phyloP scores from a whole-genome alignment of 176 grass and related monocot species.

The Oryza brachyantha region DNA sequence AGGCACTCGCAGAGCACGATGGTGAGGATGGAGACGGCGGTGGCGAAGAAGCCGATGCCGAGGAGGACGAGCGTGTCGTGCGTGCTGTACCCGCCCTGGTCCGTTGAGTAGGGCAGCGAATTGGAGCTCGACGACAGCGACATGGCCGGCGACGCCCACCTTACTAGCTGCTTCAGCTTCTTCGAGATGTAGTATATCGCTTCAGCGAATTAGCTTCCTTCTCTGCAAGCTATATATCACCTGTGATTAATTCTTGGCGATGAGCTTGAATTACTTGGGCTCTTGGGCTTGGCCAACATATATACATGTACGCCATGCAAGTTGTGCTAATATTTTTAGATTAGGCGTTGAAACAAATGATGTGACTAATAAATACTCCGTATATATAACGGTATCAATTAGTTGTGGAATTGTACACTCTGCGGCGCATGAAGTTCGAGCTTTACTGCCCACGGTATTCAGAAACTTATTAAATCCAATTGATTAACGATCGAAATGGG shows the following conservation, averaged over 20 bases:
- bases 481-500: background rate
- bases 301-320: background rate
- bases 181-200: background rate
- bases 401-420: background rate
- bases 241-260: conserved; percentile 2
- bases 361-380: background rate
- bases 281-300: background rate
- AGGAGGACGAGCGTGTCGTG: conserved; percentile 45
- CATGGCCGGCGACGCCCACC: conserved; percentile 6
- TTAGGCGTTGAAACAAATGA: background rate
- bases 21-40: conserved; percentile 29
- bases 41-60: conserved; percentile 39
- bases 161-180: background rate
- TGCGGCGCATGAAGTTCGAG: background rate
- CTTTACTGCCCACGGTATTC: conserved; percentile 16
- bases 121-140: conserved; percentile 33
- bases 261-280: background rate
- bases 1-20: conserved; percentile 46
- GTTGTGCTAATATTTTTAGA: background rate
- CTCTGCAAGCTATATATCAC: background rate
- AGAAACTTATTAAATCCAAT: background rate
- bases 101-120: conserved; percentile 40
- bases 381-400: background rate
- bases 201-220: background rate
- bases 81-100: conserved; percentile 52